phyloP scores from a whole-genome alignment of 768 basidiomycete species.

The Mycena venus region DNA sequence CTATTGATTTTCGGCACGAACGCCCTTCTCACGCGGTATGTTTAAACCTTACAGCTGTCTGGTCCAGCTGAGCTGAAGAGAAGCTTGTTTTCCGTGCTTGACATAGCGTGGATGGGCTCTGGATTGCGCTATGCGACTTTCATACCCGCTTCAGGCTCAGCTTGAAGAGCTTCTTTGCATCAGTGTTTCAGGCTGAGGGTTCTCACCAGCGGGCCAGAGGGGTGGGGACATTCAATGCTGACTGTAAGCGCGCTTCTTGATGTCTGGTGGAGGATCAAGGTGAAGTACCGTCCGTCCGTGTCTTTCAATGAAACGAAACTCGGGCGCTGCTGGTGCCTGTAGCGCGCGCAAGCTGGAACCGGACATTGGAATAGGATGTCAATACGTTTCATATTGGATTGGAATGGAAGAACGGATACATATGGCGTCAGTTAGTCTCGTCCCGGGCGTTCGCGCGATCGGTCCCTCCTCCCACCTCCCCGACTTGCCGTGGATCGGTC shows the following conservation, averaged over 20 bases:
- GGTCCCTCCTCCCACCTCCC: not conserved
- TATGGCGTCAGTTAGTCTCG: conserved; percentile 10
- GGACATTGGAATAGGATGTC: not conserved
- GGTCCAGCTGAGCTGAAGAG: not conserved
- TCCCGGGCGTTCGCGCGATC: conserved; percentile 9
- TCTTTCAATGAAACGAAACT: too few species aligned
- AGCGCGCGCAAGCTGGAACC: not conserved
- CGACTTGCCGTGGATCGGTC: not conserved
- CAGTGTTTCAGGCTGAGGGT: conserved; percentile 14
- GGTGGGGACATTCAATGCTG: not conserved
- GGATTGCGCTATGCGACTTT: not conserved
- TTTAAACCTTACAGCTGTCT: not conserved
- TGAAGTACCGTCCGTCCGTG: not conserved
- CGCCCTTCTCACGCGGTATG: not conserved
- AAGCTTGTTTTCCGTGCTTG: not conserved
- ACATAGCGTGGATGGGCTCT: not conserved
- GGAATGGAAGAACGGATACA: conserved; percentile 12
- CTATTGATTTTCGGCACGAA: not conserved
- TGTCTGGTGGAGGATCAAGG: conserved; percentile 1
- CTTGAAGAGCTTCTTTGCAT: not conserved
- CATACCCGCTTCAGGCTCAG: not conserved
- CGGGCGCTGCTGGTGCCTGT: not conserved
- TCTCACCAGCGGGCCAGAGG: conserved; percentile 13
- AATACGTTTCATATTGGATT: too few species aligned
- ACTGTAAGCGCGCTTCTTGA: not conserved